phyloP scores from a whole-genome alignment of 768 basidiomycete genomes.

The Solioccasus polychromus region DNA sequence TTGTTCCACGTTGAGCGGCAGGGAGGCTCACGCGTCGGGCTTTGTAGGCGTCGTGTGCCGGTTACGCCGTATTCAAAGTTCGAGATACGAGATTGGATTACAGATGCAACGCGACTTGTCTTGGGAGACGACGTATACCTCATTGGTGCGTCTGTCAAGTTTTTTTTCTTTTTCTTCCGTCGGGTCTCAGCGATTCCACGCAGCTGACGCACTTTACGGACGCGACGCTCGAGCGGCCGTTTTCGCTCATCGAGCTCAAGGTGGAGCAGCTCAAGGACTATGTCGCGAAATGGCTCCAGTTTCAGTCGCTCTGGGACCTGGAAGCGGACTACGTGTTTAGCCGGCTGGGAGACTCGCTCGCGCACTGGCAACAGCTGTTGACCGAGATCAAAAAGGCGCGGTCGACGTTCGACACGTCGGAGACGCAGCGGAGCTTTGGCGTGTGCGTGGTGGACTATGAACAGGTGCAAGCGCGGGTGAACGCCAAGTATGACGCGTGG shows the following conservation, averaged over 20 bases:
- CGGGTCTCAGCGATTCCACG: background rate
- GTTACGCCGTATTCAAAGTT: conserved; percentile 85
- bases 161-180: conserved; percentile 8
- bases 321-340: conserved; percentile 97
- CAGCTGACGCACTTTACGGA: conserved; percentile 77
- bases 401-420: conserved; percentile 95
- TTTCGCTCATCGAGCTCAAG: conserved; percentile 83
- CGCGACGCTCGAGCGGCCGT: conserved; percentile 73
- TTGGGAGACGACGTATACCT: conserved; percentile 77
- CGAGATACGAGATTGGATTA: conserved; percentile 94
- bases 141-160: conserved; percentile 42
- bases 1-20: background rate
- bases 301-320: conserved; percentile 98
- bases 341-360: conserved; percentile 90
- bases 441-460: conserved; percentile 96
- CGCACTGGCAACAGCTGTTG: conserved; percentile 92
- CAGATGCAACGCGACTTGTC: conserved; percentile 73
- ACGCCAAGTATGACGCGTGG: conserved; percentile 98
- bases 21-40: background rate
- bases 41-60: conserved; percentile 83
- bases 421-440: conserved; percentile 88
- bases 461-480: conserved; percentile 95
- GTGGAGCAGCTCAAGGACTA: conserved; percentile 86
- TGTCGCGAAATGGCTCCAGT: conserved; percentile 97
- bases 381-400: conserved; percentile 97